Evolutionary conservation across 371 early-diverging fungal genomes (phyloP).

Genomic region (Funneliformis caledonium): DNA sequence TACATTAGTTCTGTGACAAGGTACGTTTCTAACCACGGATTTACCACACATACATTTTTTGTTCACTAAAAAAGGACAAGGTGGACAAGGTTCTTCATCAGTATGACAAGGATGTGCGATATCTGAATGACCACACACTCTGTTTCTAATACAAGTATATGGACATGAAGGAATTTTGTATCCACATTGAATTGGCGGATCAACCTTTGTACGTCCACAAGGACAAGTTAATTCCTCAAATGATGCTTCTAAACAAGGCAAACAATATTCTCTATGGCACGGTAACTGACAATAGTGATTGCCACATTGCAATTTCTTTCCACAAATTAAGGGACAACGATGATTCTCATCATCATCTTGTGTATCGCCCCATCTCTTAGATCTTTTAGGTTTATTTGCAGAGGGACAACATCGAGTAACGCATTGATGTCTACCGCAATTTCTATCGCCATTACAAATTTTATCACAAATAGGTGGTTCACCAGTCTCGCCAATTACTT

Average conservation of each 20-base stretch:
- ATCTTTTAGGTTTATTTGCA: slow-evolving; percentile 44
- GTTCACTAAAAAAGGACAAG: slow-evolving; percentile 64
- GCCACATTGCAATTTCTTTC: slow-evolving; percentile 69
- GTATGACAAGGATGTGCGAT: slow-evolving; percentile 78
- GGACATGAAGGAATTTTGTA: slow-evolving; percentile 68
- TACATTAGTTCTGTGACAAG: slow-evolving; percentile 70
- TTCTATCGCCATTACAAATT: slow-evolving; percentile 62
- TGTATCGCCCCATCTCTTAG: background rate
- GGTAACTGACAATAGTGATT: slow-evolving; percentile 65
- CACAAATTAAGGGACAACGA: slow-evolving; percentile 67
- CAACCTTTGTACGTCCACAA: slow-evolving; percentile 74
- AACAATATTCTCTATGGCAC: slow-evolving; percentile 77
- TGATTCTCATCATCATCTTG: slow-evolving; percentile 52
- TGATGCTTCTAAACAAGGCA: slow-evolving; percentile 70
- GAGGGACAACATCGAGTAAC: slow-evolving; percentile 62
- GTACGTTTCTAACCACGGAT: slow-evolving; percentile 67
- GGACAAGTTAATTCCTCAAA: slow-evolving; percentile 74
- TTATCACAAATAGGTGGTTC: slow-evolving; percentile 65
- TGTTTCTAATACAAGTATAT: slow-evolving; percentile 56
- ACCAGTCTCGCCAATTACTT: slow-evolving; percentile 41
- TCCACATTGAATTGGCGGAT: slow-evolving; percentile 80
- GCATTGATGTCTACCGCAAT: slow-evolving; percentile 74
- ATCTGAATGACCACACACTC: slow-evolving; percentile 69
- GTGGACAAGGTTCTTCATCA: slow-evolving; percentile 74
- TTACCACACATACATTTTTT: slow-evolving; percentile 77